Percentiles rank a stretch among this genome's conserved stretches.
These are phyloP conservation scores for Gossypium mustelinum DNA, from an alignment of 345 rosid species.

Conservation along the genomic window DNA sequence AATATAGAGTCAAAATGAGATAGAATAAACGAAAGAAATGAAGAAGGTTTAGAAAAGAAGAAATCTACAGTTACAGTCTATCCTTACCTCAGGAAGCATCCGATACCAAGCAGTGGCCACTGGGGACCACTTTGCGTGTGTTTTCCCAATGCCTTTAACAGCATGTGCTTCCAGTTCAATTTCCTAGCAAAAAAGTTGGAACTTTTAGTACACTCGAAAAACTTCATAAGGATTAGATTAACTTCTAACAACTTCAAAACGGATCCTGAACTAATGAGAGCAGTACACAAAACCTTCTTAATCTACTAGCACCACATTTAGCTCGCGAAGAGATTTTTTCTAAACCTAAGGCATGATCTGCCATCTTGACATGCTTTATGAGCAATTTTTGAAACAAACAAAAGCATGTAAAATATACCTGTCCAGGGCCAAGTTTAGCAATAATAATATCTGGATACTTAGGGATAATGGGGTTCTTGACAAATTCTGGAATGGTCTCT, in stretches of 20 bases:
- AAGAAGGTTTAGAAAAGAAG: not conserved
- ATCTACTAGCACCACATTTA: no score
- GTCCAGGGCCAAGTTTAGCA: slow-evolving; percentile 82
- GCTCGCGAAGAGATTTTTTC: no score
- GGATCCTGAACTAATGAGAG: no score
- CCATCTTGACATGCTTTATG: no score
- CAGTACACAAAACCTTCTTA: no score
- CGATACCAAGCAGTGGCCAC: slow-evolving; percentile 95
- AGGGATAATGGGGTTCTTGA: slow-evolving; percentile 46
- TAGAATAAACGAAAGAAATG: not conserved
- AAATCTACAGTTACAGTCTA: slow-evolving; percentile 5
- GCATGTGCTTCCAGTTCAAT: slow-evolving; percentile 96
- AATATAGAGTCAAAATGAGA: not conserved
- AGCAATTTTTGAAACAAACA: no score
- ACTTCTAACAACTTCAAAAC: no score
- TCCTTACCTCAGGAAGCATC: slow-evolving; percentile 88
- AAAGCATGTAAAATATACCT: slow-evolving; percentile 33
- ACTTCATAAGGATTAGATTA: no score
- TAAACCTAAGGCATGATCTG: no score
- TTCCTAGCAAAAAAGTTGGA: slow-evolving; percentile 41
- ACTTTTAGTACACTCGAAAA: no score
- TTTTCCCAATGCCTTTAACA: slow-evolving; percentile 84
- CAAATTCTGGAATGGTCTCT: slow-evolving; percentile 54
- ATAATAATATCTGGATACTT: slow-evolving; percentile 52
- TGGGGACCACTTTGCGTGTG: slow-evolving; percentile 98